Base-by-base conservation (phyloP, 1,284 basidiomycete species). In the Ustilago cynodontis region DNA sequence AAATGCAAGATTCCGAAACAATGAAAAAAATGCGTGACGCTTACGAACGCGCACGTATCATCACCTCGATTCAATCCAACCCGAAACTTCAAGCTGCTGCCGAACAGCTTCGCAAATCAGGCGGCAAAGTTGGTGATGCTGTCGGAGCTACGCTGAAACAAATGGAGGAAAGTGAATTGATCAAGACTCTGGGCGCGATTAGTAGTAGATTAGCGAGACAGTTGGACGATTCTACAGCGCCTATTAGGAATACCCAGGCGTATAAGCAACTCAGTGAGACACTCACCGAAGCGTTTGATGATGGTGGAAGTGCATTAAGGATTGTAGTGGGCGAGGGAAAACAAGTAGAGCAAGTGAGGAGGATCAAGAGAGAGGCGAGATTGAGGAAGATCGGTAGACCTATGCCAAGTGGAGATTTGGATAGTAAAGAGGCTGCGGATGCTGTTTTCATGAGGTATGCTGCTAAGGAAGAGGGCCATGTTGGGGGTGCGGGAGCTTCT, bases 51-150 rank as follows among this genome's bases (percentile, higher is more conserved):
- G 93, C 94, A 13, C 90, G 95, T 87, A 95, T 98, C 78, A 92
- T 93, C 20, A 93, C 93, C 11, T 94, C 94, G 81, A 97, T 99
- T 74, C 94, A 98, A 88, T 94, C 98, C 87, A 99, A 99, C 85
- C 97, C 97, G 10, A 89, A 91, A 62, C 88, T 99, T 66, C 91
- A 93, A 64, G 93, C 93, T 0, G 96, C 95, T 0, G 95, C 95
- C 1, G 93, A 95, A 82, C 93, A 95, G 82, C 89, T 99, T 65
- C 91, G 90, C 83, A 93, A 93, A 86, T 90, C 92, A 16, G 97
- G 97, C 74, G 90, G 96, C 63, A 94, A 94, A 84, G 93, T 98
- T 71, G 92, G 93, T 51, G 95, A 98, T 86, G 96, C 96, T 10
- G 94, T 98, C 55, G 90, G 90, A 16, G 93, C 94, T 82, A 94